phyloP scores from a whole-genome alignment of 495 filamentous ascomycete species.

The Penicillium ochrochloron region DNA sequence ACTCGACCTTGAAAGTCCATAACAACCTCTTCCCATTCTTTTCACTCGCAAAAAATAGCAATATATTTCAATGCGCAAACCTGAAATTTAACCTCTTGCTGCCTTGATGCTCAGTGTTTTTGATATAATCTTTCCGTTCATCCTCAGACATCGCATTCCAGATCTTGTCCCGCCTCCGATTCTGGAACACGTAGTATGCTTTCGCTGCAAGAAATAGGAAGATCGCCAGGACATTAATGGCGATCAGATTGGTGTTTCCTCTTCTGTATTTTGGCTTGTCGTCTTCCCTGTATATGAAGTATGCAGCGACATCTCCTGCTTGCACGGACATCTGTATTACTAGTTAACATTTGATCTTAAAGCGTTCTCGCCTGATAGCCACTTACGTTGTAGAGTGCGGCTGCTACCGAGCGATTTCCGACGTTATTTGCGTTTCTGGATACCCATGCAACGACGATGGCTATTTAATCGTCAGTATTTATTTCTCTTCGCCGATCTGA shows the following conservation, averaged over 20 bases:
- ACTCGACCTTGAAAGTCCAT: not conserved
- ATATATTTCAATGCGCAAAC: not conserved
- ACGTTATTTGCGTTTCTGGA: constrained; percentile 65
- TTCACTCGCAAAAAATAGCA: not conserved
- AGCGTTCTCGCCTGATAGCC: not conserved
- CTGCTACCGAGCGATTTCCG: constrained; percentile 62
- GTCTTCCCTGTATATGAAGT: constrained; percentile 60
- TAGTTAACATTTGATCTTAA: constrained; percentile 6
- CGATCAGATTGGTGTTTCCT: constrained; percentile 55
- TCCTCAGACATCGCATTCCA: constrained; percentile 25
- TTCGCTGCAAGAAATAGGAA: constrained; percentile 35
- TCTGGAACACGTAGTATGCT: constrained; percentile 42
- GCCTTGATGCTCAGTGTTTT: not conserved
- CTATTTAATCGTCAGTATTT: constrained; percentile 14
- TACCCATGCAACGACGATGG: constrained; percentile 66
- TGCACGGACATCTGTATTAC: constrained; percentile 46
- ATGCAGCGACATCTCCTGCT: constrained; percentile 52
- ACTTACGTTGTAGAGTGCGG: constrained; percentile 56
- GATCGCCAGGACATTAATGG: constrained; percentile 48
- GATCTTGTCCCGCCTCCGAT: constrained; percentile 30
- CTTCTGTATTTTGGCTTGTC: constrained; percentile 56
- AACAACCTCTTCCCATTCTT: not conserved
- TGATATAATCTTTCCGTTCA: constrained; percentile 21
- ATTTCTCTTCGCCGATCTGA: no score
- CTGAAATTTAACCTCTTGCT: not conserved